Conservation (phyloP, 805 yeast genomes). For the Sugiyamaella marilandica region DNA sequence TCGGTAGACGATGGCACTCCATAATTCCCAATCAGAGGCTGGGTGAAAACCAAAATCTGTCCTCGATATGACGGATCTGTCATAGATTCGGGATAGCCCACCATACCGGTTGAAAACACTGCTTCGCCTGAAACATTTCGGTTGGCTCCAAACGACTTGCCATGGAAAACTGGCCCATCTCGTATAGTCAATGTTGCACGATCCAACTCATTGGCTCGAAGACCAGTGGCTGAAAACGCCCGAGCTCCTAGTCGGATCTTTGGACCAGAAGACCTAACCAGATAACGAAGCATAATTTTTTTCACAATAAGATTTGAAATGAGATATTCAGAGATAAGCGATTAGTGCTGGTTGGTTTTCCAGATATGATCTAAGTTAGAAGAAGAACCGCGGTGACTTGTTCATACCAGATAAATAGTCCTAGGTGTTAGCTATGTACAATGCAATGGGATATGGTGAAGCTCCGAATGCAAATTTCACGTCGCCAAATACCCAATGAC, state of each 20-base stretch:
- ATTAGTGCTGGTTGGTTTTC: slow-evolving; percentile 44
- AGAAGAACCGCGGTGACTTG: not conserved
- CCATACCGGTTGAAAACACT: slow-evolving; percentile 95
- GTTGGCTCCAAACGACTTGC: slow-evolving; percentile 94
- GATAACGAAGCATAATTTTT: slow-evolving; percentile 4
- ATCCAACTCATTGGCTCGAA: slow-evolving; percentile 14
- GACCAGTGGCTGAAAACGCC: not conserved
- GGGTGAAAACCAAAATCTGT: slow-evolving; percentile 94
- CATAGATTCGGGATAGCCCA: slow-evolving; percentile 98
- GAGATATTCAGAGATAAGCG: not conserved
- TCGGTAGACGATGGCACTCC: slow-evolving; percentile 88
- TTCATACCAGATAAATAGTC: slow-evolving; percentile 24
- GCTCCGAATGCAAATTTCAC: slow-evolving; percentile 8
- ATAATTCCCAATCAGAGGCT: slow-evolving; percentile 95
- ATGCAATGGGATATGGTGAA: slow-evolving; percentile 1
- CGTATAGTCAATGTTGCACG: slow-evolving; percentile 80
- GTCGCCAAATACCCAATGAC: not conserved
- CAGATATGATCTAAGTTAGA: slow-evolving; percentile 41
- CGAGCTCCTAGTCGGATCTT: not conserved
- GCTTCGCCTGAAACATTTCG: slow-evolving; percentile 94
- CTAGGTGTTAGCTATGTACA: slow-evolving; percentile 9
- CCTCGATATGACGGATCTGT: slow-evolving; percentile 98
- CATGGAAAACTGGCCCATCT: slow-evolving; percentile 90
- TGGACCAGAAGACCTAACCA: not conserved
- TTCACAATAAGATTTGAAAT: not conserved